These are phyloP conservation scores for Gossypioides kirkii DNA, from an alignment of 345 rosid species.

Conservation along the genomic window DNA sequence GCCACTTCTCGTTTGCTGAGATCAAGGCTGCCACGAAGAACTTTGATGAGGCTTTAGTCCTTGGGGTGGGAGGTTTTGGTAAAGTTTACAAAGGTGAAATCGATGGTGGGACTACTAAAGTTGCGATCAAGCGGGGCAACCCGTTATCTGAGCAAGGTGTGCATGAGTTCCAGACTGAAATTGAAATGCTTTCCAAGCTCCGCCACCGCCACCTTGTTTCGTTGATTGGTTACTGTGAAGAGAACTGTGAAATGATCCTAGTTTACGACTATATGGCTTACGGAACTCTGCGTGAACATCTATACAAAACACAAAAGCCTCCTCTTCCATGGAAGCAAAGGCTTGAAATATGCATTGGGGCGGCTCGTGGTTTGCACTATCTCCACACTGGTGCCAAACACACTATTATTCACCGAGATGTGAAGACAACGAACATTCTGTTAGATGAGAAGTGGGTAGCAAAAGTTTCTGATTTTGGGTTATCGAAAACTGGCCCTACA, in stretches of 20 bases:
- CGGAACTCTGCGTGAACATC: constrained; percentile 92
- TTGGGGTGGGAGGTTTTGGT: constrained; percentile 98
- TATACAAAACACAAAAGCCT: constrained; percentile 83
- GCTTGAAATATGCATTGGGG: constrained; percentile 94
- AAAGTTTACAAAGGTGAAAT: constrained; percentile 93
- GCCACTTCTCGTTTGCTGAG: constrained; percentile 94
- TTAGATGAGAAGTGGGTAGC: constrained; percentile 99
- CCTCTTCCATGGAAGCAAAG: constrained; percentile 96
- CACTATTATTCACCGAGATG: constrained; percentile 95
- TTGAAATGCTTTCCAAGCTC: constrained; percentile 96
- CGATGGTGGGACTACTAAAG: constrained; percentile 79
- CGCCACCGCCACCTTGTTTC: constrained; percentile 97
- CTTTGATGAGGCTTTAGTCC: constrained; percentile 83
- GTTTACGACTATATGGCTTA: constrained; percentile 96
- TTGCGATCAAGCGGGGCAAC: constrained; percentile 96
- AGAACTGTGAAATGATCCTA: constrained; percentile 90
- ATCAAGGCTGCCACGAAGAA: constrained; percentile 95
- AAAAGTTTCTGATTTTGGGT: constrained; percentile 93
- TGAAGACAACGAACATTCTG: constrained; percentile 93
- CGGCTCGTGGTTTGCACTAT: constrained; percentile 92
- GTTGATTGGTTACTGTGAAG: constrained; percentile 92
- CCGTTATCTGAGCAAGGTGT: constrained; percentile 98
- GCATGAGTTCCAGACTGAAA: constrained; percentile 96
- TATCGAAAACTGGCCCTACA: constrained; percentile 95
- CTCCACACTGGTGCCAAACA: constrained; percentile 98